A percentile compares a stretch with the other conserved stretches of the same genome.
Conservation (phyloP, 2,329 filamentous ascomycete species). For the Pseudogymnoascus destructans region DNA sequence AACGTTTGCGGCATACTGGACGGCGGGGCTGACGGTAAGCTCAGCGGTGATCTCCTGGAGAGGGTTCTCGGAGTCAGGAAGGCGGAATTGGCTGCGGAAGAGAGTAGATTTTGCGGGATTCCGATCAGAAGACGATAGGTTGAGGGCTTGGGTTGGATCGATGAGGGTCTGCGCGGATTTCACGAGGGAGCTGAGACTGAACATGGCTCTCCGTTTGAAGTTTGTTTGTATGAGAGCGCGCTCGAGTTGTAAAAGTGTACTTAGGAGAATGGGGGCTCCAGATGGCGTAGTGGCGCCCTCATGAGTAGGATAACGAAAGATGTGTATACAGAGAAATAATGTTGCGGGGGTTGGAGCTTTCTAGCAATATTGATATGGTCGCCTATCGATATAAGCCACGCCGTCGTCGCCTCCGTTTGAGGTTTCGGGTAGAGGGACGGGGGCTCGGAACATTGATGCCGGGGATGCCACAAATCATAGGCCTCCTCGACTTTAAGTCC, state of each 20-base stretch:
- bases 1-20: conserved; percentile 35
- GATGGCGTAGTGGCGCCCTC: background rate
- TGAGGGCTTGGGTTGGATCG: conserved; percentile 69
- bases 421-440: conserved; percentile 1
- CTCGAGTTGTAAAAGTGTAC: background rate
- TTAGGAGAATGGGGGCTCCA: conserved; percentile 1
- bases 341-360: background rate
- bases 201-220: conserved; percentile 34
- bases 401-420: background rate
- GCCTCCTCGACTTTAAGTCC: background rate
- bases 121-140: conserved; percentile 58
- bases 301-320: background rate
- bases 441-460: background rate
- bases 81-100: conserved; percentile 92
- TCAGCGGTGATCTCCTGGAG: conserved; percentile 95
- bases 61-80: conserved; percentile 82
- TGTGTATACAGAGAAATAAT: background rate
- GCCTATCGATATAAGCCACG: background rate
- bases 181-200: conserved; percentile 66
- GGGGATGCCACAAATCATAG: background rate
- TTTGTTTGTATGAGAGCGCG: background rate
- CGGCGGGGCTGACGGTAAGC: conserved; percentile 65
- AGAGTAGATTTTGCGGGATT: conserved; percentile 83
- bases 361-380: background rate
- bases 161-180: conserved; percentile 94